phyloP scores from a whole-genome alignment of 441 rosid genomes.

The Pelargonium australe region DNA sequence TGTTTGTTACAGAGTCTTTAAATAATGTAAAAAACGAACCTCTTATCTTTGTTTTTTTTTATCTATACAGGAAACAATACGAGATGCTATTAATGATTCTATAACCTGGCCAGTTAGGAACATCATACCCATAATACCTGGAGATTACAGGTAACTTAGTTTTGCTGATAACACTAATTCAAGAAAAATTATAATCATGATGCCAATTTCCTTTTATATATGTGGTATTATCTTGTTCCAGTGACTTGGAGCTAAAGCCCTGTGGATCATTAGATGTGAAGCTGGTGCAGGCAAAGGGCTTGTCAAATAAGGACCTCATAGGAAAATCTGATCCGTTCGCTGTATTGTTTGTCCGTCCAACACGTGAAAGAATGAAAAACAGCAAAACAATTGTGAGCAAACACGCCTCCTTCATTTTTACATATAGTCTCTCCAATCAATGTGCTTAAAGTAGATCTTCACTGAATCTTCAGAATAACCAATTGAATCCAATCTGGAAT shows the following conservation, averaged over 20 bases:
- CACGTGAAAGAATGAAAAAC: conserved; percentile 57
- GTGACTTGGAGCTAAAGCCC: conserved; percentile 85
- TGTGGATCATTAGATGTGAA: conserved; percentile 85
- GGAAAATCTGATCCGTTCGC: conserved; percentile 98
- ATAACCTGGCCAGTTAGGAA: conserved; percentile 61
- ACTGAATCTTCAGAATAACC: conserved; percentile 45
- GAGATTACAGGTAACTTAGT: conserved; percentile 74
- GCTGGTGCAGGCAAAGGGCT: conserved; percentile 85
- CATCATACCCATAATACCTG: conserved; percentile 73
- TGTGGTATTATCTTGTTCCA: conserved; percentile 25
- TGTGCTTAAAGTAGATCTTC: background rate
- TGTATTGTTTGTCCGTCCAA: conserved; percentile 63
- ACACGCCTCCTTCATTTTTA: background rate
- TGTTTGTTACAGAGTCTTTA: background rate
- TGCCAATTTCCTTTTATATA: background rate
- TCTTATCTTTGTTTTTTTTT: too few relatives aligned
- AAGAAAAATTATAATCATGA: background rate
- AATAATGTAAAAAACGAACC: background rate
- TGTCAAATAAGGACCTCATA: conserved; percentile 77
- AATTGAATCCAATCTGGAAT: conserved; percentile 40
- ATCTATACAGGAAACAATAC: conserved; percentile 59
- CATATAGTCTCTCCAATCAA: background rate
- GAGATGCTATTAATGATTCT: conserved; percentile 44
- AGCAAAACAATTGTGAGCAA: conserved; percentile 73
- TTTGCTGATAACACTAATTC: background rate